phyloP scores from a whole-genome alignment of 2,329 filamentous ascomycete species.

The Colletotrichum shisoi region DNA sequence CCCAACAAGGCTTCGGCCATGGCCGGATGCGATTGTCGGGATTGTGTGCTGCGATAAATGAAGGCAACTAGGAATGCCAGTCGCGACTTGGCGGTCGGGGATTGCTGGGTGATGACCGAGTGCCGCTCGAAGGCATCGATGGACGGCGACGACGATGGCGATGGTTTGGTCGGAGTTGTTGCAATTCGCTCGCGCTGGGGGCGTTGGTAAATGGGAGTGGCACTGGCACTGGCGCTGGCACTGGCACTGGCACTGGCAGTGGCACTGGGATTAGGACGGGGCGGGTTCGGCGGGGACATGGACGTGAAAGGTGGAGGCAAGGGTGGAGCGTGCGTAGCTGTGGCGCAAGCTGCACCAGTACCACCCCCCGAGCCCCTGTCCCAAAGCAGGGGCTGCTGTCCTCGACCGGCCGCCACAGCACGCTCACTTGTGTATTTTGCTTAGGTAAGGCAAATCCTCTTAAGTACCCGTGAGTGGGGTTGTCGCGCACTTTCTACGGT shows the following conservation, averaged over 20 bases:
- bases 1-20: conserved; percentile 46
- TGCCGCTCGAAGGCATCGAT: conserved; percentile 11
- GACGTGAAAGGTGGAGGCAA: background rate
- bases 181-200: conserved; percentile 8
- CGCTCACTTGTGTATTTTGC: no score
- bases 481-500: no score
- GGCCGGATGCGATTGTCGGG: background rate
- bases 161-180: conserved; percentile 16
- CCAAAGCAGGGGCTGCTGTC: no score
- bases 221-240: no score
- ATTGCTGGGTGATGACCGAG: conserved; percentile 29
- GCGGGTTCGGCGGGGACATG: background rate
- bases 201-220: conserved; percentile 7
- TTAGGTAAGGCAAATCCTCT: no score
- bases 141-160: background rate
- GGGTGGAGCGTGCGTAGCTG: conserved; percentile 20
- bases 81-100: conserved; percentile 29
- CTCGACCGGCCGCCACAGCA: no score
- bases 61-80: conserved; percentile 15
- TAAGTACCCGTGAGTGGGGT: no score
- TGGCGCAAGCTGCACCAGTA: background rate
- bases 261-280: no score
- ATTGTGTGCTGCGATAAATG: background rate
- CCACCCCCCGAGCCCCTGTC: no score
- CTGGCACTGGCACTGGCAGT: no score